Percentiles rank a stretch among this genome's conserved stretches.
These are phyloP conservation scores for Exsudoporus frostii DNA, from an alignment of 768 basidiomycete genomes.

Conservation along the genomic window DNA sequence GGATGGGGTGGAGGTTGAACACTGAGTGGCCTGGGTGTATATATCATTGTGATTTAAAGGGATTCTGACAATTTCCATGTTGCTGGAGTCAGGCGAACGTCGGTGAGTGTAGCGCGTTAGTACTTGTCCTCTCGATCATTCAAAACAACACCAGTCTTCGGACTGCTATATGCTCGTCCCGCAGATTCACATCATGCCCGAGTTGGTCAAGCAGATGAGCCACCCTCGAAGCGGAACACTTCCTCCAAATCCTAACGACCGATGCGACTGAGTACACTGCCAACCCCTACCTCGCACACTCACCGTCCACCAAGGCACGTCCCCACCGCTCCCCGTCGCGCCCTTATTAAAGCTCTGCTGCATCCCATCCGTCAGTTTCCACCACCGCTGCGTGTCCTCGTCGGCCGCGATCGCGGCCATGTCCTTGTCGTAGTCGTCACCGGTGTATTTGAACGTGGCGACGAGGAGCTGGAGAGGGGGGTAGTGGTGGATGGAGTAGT, in stretches of 20 bases:
- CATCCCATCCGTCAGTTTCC: slow-evolving; percentile 73
- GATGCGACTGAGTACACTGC: background rate
- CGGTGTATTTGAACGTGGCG: slow-evolving; percentile 76
- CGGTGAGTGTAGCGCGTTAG: background rate
- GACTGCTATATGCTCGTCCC: background rate
- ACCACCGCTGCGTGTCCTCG: slow-evolving; percentile 72
- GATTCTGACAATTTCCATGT: background rate
- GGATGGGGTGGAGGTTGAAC: slow-evolving; percentile 48
- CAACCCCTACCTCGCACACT: slow-evolving; percentile 5
- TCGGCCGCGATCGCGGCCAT: slow-evolving; percentile 65
- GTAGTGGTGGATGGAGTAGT: slow-evolving; percentile 76
- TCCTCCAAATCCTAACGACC: slow-evolving; percentile 51
- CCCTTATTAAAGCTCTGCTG: slow-evolving; percentile 73
- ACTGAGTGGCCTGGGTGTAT: background rate
- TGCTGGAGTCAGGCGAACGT: background rate
- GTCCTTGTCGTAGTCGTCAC: slow-evolving; percentile 59
- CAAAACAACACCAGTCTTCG: background rate
- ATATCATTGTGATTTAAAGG: background rate
- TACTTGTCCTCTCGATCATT: too few species aligned
- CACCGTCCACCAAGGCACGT: slow-evolving; percentile 71
- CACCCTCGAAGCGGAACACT: slow-evolving; percentile 67
- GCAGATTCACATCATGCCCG: background rate
- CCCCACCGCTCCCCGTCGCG: slow-evolving; percentile 64
- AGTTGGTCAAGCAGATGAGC: slow-evolving; percentile 4
- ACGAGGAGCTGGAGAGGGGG: slow-evolving; percentile 63